Conservation (phyloP, 2,329 filamentous ascomycete species). For the Periconia sp. region DNA sequence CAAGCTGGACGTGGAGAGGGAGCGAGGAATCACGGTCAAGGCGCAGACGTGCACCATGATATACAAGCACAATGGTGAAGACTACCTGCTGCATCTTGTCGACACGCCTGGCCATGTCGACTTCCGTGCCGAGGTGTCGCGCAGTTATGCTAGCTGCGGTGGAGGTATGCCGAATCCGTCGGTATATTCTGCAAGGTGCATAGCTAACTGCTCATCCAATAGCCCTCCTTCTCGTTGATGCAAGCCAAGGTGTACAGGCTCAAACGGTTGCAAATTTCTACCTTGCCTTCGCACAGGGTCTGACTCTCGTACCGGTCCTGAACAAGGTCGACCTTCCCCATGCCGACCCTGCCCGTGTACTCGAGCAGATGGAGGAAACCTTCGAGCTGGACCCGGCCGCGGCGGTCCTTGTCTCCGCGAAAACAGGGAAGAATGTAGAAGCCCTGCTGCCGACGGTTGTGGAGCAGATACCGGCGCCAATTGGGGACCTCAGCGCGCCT, state of each 20-base stretch:
- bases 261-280: constrained; percentile 99
- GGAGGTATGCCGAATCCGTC: constrained; percentile 58
- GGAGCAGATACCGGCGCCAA: constrained; percentile 80
- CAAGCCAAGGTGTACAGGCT: constrained; percentile 92
- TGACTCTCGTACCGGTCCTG: constrained; percentile 86
- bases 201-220: constrained; percentile 10
- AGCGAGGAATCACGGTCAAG: constrained; percentile 97
- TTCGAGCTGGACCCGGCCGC: constrained; percentile 86
- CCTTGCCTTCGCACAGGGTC: constrained; percentile 88
- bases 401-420: constrained; percentile 83
- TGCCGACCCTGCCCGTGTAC: constrained; percentile 82
- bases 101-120: constrained; percentile 98
- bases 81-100: constrained; percentile 93
- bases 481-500: constrained; percentile 74
- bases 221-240: constrained; percentile 92
- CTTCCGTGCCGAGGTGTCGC: constrained; percentile 93
- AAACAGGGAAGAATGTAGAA: constrained; percentile 88
- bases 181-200: not conserved
- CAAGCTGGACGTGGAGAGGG: constrained; percentile 94
- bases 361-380: constrained; percentile 82
- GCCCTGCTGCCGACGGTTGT: constrained; percentile 85
- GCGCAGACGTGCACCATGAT: constrained; percentile 99
- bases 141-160: constrained; percentile 94
- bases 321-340: constrained; percentile 96
- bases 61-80: constrained; percentile 81